These are phyloP conservation scores for Lipomyces spencermartinsiae DNA, from an alignment of 805 yeast species.

Conservation along the genomic window DNA sequence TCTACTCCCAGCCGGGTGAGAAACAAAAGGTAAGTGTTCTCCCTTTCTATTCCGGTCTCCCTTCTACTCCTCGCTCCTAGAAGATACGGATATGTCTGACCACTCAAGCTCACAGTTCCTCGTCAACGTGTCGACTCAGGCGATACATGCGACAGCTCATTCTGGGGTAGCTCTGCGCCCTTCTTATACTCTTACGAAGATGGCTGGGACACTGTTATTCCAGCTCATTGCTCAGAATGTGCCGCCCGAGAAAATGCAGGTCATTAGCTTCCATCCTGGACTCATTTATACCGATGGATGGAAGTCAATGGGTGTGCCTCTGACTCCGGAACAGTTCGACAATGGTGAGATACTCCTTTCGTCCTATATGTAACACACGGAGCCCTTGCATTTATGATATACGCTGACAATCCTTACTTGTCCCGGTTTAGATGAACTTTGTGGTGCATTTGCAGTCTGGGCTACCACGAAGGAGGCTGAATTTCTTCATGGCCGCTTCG, in stretches of 20 bases:
- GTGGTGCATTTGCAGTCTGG: conserved; percentile 6
- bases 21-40: conserved; percentile 6
- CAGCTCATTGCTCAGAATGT: conserved; percentile 5
- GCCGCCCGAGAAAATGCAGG: conserved; percentile 1
- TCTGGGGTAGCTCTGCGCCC: conserved; percentile 6
- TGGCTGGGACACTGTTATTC: conserved; percentile 11
- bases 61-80: background rate
- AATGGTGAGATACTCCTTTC: conserved; percentile 11
- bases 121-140: background rate
- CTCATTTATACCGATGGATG: background rate
- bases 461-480: conserved; percentile 9
- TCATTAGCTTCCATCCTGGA: conserved; percentile 8
- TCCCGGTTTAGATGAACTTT: conserved; percentile 3
- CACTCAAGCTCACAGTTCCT: conserved; percentile 7
- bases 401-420: background rate
- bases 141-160: conserved; percentile 10
- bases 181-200: conserved; percentile 8
- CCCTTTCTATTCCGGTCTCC: background rate
- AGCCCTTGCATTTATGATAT: no score
- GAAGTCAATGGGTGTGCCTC: background rate
- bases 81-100: background rate
- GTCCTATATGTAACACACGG: no score
- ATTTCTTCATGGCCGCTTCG: conserved; percentile 4
- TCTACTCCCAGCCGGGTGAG: conserved; percentile 7
- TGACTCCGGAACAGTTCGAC: background rate